Conservation (phyloP, 2,329 filamentous ascomycete species). For the Colletotrichum chlorophyti region DNA sequence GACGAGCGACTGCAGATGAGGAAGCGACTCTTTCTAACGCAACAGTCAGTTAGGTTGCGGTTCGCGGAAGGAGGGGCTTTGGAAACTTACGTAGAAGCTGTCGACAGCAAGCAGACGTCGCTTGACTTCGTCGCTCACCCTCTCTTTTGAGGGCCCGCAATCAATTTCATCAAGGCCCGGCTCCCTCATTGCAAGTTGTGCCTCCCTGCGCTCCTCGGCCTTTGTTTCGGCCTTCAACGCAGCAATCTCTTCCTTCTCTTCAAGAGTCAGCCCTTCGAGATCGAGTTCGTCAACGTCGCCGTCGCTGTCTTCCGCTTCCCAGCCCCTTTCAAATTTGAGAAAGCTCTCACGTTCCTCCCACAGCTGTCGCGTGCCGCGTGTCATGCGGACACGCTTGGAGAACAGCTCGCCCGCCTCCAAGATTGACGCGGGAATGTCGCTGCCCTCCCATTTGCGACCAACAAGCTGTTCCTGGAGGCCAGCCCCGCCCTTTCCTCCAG, state of each 20-base stretch:
- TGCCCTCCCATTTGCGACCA: slow-evolving; percentile 89
- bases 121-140: slow-evolving; percentile 61
- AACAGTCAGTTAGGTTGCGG: slow-evolving; percentile 29
- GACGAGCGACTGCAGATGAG: slow-evolving; percentile 88
- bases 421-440: slow-evolving; percentile 92
- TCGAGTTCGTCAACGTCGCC: slow-evolving; percentile 56
- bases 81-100: slow-evolving; percentile 84
- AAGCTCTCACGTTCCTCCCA: slow-evolving; percentile 95
- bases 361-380: slow-evolving; percentile 86
- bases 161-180: slow-evolving; percentile 49
- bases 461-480: slow-evolving; percentile 82
- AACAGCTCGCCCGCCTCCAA: slow-evolving; percentile 94
- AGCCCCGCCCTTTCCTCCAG: slow-evolving; percentile 86
- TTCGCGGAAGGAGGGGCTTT: too few relatives aligned
- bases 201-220: slow-evolving; percentile 33
- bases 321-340: slow-evolving; percentile 90
- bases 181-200: slow-evolving; percentile 34
- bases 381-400: slow-evolving; percentile 88
- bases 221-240: slow-evolving; percentile 48
- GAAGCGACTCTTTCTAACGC: slow-evolving; percentile 72
- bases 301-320: slow-evolving; percentile 64
- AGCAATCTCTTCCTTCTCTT: slow-evolving; percentile 50
- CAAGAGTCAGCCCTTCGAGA: slow-evolving; percentile 49
- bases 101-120: slow-evolving; percentile 77
- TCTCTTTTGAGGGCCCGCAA: slow-evolving; percentile 56